Conservation (phyloP, 2,329 filamentous ascomycete species). For the Colletotrichum graminicola region DNA sequence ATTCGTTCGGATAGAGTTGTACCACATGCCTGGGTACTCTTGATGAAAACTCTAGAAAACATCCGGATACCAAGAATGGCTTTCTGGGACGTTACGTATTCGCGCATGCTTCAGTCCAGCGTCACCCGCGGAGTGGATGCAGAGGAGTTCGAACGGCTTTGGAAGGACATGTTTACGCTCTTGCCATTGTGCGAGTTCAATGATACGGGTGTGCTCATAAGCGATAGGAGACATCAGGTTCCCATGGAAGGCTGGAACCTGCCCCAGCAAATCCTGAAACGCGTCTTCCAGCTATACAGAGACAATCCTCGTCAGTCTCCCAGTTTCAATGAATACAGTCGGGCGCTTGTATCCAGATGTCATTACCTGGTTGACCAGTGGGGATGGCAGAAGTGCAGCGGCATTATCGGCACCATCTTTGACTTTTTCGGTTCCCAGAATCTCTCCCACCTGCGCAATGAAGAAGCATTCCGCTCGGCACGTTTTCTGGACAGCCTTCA, state of each 20-base stretch:
- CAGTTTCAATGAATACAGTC: slow-evolving; percentile 75
- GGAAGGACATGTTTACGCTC: slow-evolving; percentile 70
- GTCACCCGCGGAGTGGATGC: slow-evolving; percentile 56
- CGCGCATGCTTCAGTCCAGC: slow-evolving; percentile 54
- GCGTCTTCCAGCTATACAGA: slow-evolving; percentile 70
- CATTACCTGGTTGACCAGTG: slow-evolving; percentile 73
- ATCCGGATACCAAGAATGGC: slow-evolving; percentile 63
- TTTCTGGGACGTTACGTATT: slow-evolving; percentile 72
- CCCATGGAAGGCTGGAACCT: slow-evolving; percentile 71
- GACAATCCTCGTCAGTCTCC: slow-evolving; percentile 66
- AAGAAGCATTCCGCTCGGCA: slow-evolving; percentile 72
- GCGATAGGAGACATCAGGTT: slow-evolving; percentile 52
- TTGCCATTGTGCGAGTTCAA: slow-evolving; percentile 73
- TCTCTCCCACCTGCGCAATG: slow-evolving; percentile 73
- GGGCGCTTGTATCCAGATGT: slow-evolving; percentile 70
- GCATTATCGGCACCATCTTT: slow-evolving; percentile 71
- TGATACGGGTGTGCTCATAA: slow-evolving; percentile 61
- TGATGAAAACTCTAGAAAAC: slow-evolving; percentile 66
- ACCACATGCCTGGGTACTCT: slow-evolving; percentile 69
- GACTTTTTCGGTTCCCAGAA: slow-evolving; percentile 76
- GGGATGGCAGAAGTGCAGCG: slow-evolving; percentile 72
- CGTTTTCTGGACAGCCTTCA: slow-evolving; percentile 70
- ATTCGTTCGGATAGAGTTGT: slow-evolving; percentile 60
- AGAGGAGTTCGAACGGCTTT: slow-evolving; percentile 65
- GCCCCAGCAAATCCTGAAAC: slow-evolving; percentile 67